Evolutionary conservation across 2,329 filamentous ascomycete genomes (phyloP).

Genomic region (Ceratocystis lukuohia): DNA sequence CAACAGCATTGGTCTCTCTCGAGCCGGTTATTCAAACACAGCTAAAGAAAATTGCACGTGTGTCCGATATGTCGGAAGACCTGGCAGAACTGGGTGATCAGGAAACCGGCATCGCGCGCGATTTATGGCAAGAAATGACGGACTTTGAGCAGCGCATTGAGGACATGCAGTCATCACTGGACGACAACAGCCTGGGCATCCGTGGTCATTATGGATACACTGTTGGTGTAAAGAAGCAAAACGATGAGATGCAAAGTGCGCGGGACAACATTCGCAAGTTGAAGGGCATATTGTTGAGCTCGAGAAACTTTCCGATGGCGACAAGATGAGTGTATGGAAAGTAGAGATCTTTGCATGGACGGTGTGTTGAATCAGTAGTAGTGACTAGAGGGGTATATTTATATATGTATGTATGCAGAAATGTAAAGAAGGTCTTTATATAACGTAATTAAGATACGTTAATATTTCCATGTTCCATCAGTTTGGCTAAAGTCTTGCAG

Average conservation of each 20-base stretch:
- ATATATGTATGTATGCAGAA: not conserved
- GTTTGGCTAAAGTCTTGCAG: not conserved
- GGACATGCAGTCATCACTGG: slow-evolving; percentile 4
- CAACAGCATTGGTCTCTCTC: slow-evolving; percentile 13
- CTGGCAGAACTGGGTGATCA: slow-evolving; percentile 32
- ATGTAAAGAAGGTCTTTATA: not conserved
- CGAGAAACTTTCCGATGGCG: slow-evolving; percentile 52
- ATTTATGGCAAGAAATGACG: slow-evolving; percentile 18
- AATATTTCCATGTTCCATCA: not conserved
- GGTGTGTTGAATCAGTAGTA: not conserved
- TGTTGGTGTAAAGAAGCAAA: slow-evolving; percentile 25
- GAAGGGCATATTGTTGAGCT: slow-evolving; percentile 64
- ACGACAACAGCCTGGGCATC: slow-evolving; percentile 6
- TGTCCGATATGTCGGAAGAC: slow-evolving; percentile 30
- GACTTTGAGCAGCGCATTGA: slow-evolving; percentile 15
- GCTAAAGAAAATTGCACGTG: slow-evolving; percentile 29
- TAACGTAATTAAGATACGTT: not conserved
- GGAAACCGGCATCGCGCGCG: slow-evolving; percentile 14
- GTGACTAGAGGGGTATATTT: not conserved
- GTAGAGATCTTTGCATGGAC: not conserved
- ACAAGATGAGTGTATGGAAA: not conserved
- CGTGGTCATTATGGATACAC: slow-evolving; percentile 13
- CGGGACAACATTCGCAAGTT: slow-evolving; percentile 65
- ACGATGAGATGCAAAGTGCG: slow-evolving; percentile 57
- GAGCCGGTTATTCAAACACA: slow-evolving; percentile 29